Evolutionary conservation across 2,329 filamentous ascomycete species (phyloP).

Genomic region (Xylaria polymorpha): DNA sequence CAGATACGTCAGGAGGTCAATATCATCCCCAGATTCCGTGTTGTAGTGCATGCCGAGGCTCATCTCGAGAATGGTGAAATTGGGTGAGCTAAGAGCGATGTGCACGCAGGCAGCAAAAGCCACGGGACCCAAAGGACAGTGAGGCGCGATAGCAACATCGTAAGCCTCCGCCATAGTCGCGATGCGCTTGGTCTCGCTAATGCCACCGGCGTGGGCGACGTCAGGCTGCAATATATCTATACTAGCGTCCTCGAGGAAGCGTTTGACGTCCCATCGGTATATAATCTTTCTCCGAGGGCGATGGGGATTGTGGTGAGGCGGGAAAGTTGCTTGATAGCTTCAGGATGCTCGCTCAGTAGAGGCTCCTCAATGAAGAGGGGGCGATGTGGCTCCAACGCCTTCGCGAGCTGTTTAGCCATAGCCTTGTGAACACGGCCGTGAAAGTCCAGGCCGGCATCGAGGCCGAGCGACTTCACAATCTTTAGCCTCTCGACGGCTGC

Average conservation of each 20-base stretch:
- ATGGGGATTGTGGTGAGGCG: conserved; percentile 71
- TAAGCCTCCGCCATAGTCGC: conserved; percentile 78
- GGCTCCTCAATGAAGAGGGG: conserved; percentile 84
- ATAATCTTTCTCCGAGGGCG: conserved; percentile 77
- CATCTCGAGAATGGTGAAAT: conserved; percentile 83
- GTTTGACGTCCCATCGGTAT: conserved; percentile 77
- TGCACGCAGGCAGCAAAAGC: conserved; percentile 78
- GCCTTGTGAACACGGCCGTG: conserved; percentile 81
- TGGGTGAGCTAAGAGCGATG: conserved; percentile 69
- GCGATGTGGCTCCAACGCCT: conserved; percentile 72
- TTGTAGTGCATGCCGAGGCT: conserved; percentile 85
- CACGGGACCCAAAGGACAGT: conserved; percentile 79
- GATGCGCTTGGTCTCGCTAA: conserved; percentile 76
- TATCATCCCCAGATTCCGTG: conserved; percentile 61
- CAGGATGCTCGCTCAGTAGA: conserved; percentile 74
- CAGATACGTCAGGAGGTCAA: conserved; percentile 73
- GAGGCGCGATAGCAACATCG: conserved; percentile 78
- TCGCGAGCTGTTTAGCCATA: conserved; percentile 83
- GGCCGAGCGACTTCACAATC: conserved; percentile 73
- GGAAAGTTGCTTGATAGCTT: conserved; percentile 70
- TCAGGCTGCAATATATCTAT: conserved; percentile 81
- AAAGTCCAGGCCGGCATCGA: conserved; percentile 81
- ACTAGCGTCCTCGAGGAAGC: conserved; percentile 74
- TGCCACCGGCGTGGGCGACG: conserved; percentile 77
- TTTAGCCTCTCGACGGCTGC: conserved; percentile 74